Conservation (phyloP, 164 flowering plant genomes). For the Amborella trichopoda region DNA sequence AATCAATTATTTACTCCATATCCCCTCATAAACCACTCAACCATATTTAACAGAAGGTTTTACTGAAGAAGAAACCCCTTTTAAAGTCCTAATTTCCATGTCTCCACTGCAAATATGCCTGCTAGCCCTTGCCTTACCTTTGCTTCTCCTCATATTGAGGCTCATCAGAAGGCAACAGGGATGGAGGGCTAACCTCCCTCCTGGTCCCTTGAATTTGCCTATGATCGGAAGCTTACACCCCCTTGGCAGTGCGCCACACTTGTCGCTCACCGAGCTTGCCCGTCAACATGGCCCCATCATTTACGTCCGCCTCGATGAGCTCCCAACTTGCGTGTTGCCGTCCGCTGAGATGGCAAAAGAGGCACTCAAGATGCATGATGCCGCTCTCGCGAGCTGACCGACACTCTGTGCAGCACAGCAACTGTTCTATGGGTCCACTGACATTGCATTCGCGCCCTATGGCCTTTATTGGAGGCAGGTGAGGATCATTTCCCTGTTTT, state of each 20-base stretch:
- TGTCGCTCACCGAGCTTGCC: slow-evolving; percentile 6
- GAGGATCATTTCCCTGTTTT: slow-evolving; percentile 10
- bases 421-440: slow-evolving; percentile 5
- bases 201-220: slow-evolving; percentile 17
- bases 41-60: no score
- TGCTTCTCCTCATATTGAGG: no score
- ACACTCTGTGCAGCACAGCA: slow-evolving; percentile 1
- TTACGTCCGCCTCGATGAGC: slow-evolving; percentile 12
- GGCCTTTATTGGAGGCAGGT: slow-evolving; percentile 21
- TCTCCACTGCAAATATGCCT: no score
- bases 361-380: slow-evolving; percentile 19
- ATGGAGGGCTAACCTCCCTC: no score
- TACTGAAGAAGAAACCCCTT: no score
- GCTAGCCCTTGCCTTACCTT: no score
- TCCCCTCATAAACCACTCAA: no score
- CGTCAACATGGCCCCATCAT: slow-evolving; percentile 15
- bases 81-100: no score
- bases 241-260: slow-evolving; percentile 18
- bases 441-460: slow-evolving; percentile 7
- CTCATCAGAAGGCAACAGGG: no score
- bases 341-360: slow-evolving; percentile 12
- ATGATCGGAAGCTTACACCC: slow-evolving; percentile 16
- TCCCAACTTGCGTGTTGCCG: slow-evolving; percentile 10
- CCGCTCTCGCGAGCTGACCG: slow-evolving; percentile 14
- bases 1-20: no score